Base-by-base conservation (phyloP, 352 stramenopile genomes). In the Globisporangium spinosum region DNA sequence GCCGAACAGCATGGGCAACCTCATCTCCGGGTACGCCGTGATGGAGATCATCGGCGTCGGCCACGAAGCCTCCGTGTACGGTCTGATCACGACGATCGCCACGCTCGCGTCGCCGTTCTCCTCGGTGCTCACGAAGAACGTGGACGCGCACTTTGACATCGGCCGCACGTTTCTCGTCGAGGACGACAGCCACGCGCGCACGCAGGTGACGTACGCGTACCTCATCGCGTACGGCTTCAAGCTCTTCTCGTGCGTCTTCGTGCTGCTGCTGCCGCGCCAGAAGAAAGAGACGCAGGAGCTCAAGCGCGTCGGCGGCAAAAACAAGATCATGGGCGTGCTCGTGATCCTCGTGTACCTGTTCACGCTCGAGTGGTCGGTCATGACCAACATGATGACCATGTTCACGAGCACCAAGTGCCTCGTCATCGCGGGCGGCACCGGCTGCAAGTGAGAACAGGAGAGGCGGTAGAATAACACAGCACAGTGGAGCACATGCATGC, bases 321-420 rank as follows among this genome's bases (percentile, higher is more conserved):
- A 45, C 55, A 55, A 67, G 22, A 23, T 67, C 27, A 63, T 69
- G 8, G 68, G 62, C 25, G 51, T 43, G 20, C 49, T 75, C 61
- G 59, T 45, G 15, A 47, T 61, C 29, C 2, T 49, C 17, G 34
- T 57, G 6, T 43, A 69, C 22, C 27, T 69, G 20, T 78, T 79
- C 55, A 63, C 74, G 34, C 69, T 80, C 29, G 56, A 64, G 13
- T 79, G 74, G 74, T 76, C 72, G 40, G 56, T 80, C 73, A 67
- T 74, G 47, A 77, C 70, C 57, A 80, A 80, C 67, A 20, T 79
- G 43, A 73, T 80, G 65, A 68, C 49, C 3, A 77, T 78, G 47
- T 74, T 68, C 45, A 63, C 72, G 20, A 65, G 45, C 22, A 78
- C 74, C 22, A 62, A 61, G 34, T 80, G 74, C 53, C 54, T 80